Conservation (phyloP, 345 rosid genomes). For the Cardamine occulta region DNA sequence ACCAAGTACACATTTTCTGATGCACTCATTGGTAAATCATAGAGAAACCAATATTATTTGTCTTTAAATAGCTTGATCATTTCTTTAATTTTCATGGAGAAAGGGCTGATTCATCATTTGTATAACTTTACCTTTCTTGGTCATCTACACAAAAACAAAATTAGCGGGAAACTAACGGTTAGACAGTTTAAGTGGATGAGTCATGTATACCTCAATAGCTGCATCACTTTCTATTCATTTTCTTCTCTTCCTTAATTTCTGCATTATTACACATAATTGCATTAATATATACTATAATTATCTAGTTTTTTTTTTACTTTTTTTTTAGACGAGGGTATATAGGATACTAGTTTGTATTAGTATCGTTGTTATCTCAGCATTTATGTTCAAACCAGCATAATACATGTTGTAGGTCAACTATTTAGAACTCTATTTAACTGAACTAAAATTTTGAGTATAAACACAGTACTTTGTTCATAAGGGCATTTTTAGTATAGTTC, state of each 20-base stretch:
- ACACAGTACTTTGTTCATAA: too few species aligned
- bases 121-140: background rate
- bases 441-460: too few species aligned
- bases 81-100: background rate
- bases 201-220: slow-evolving; percentile 38
- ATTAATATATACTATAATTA: background rate
- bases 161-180: slow-evolving; percentile 27
- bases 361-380: too few species aligned
- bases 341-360: too few species aligned
- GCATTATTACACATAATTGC: slow-evolving; percentile 2
- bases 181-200: slow-evolving; percentile 39
- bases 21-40: slow-evolving; percentile 13
- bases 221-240: slow-evolving; percentile 25
- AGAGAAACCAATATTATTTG: background rate
- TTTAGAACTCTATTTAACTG: too few species aligned
- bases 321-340: too few species aligned
- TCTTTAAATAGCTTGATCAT: background rate
- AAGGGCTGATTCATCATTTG: slow-evolving; percentile 13
- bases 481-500: too few species aligned
- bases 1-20: slow-evolving; percentile 24
- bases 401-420: too few species aligned
- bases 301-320: too few species aligned
- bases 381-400: too few species aligned
- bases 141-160: background rate
- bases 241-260: background rate